Percentiles rank a stretch among this genome's conserved stretches.
Conservation (phyloP, 225 moss, liverwort and hornwort species). For the Lunularia cruciata region DNA sequence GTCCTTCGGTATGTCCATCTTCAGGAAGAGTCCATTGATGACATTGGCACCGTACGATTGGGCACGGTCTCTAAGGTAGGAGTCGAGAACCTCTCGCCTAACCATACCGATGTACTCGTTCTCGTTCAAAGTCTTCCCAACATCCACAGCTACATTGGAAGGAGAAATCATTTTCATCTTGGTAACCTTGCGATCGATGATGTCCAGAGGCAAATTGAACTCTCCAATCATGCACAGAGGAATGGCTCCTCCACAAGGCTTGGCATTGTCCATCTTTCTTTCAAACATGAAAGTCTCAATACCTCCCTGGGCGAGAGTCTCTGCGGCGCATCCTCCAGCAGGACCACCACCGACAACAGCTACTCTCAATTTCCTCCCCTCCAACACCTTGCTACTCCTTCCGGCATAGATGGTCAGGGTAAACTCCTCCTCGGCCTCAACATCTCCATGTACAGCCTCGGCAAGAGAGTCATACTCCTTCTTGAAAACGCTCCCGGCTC, state of each 20-base stretch:
- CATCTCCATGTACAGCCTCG: constrained; percentile 34
- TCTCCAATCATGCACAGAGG: constrained; percentile 90
- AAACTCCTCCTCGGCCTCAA: constrained; percentile 35
- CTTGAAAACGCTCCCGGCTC: constrained; percentile 39
- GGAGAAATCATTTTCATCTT: constrained; percentile 99
- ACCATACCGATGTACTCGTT: constrained; percentile 99
- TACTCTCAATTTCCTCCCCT: constrained; percentile 89
- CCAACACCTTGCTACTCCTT: constrained; percentile 57
- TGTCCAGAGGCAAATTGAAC: constrained; percentile 69
- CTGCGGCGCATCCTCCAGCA: constrained; percentile 88
- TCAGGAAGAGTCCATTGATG: constrained; percentile 82
- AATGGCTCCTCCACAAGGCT: constrained; percentile 73
- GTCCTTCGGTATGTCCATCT: constrained; percentile 87
- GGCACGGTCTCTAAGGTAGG: constrained; percentile 80
- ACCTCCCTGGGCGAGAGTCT: constrained; percentile 73
- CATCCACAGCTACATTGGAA: constrained; percentile 87
- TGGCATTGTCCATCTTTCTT: constrained; percentile 91
- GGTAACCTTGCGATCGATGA: constrained; percentile 95
- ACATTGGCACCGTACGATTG: constrained; percentile 59
- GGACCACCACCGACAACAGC: constrained; percentile 95
- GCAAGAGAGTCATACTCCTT: constrained; percentile 46
- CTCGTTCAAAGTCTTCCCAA: constrained; percentile 88
- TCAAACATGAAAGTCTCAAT: constrained; percentile 88
- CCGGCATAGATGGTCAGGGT: constrained; percentile 61
- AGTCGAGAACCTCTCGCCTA: constrained; percentile 74